These are phyloP conservation scores for Beauveria sp. DNA, from an alignment of 2,329 filamentous ascomycete species.

Conservation along the genomic window DNA sequence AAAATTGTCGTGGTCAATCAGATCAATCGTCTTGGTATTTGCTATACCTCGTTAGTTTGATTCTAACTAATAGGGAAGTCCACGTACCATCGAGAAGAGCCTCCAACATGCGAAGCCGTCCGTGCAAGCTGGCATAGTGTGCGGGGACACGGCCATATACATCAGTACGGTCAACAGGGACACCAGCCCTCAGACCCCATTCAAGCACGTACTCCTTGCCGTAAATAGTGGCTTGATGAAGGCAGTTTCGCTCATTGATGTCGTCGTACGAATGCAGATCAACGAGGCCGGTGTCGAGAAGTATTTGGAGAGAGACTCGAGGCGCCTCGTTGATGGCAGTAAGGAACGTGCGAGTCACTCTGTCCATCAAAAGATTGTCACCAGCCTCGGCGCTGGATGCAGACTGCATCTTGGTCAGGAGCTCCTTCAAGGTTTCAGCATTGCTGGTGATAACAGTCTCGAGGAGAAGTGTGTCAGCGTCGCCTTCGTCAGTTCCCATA, in stretches of 20 bases:
- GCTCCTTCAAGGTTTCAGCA: conserved; percentile 66
- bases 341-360: conserved; percentile 83
- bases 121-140: conserved; percentile 95
- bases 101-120: conserved; percentile 74
- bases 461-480: conserved; percentile 80
- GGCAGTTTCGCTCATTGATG: conserved; percentile 93
- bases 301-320: conserved; percentile 62
- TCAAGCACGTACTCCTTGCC: conserved; percentile 72
- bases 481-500: conserved; percentile 73
- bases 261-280: conserved; percentile 93
- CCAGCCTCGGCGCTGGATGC: conserved; percentile 43
- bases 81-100: conserved; percentile 56
- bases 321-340: conserved; percentile 82
- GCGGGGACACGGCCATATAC: conserved; percentile 90
- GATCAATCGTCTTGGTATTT: conserved; percentile 68
- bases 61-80: background rate
- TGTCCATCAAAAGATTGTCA: conserved; percentile 55
- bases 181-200: conserved; percentile 65
- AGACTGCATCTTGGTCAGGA: conserved; percentile 63
- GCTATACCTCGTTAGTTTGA: conserved; percentile 30
- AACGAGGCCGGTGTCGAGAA: conserved; percentile 75
- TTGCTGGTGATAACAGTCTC: conserved; percentile 83
- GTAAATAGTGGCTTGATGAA: conserved; percentile 95
- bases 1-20: conserved; percentile 94
- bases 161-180: conserved; percentile 74